These are phyloP conservation scores for Cairneyella variabilis DNA, from an alignment of 495 filamentous ascomycete genomes.

Conservation along the genomic window DNA sequence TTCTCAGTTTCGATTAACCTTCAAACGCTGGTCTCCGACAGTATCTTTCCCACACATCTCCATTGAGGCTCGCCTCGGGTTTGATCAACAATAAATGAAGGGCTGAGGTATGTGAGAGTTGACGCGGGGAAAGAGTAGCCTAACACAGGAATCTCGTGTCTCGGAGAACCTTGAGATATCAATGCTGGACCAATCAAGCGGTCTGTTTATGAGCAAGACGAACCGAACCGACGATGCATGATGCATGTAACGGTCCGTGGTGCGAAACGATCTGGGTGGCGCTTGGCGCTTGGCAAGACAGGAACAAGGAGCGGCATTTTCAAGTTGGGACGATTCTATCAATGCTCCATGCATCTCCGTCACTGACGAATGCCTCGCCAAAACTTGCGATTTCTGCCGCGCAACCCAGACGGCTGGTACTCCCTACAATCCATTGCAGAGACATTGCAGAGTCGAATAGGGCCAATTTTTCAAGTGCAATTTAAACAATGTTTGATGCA, in stretches of 20 bases:
- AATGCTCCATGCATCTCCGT: background rate
- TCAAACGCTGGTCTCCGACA: conserved; percentile 8
- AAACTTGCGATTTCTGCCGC: too few species aligned
- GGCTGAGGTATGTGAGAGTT: too few species aligned
- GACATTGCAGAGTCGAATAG: too few species aligned
- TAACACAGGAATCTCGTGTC: background rate
- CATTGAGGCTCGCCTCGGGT: background rate
- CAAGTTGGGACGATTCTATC: background rate
- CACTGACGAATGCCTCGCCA: background rate
- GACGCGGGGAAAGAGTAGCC: background rate
- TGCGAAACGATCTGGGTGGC: background rate
- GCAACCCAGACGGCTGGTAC: too few species aligned
- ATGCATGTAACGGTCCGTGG: background rate
- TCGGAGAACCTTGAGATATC: background rate
- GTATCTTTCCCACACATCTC: background rate
- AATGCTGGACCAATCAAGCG: background rate
- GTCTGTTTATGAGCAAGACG: too few species aligned
- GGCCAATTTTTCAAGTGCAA: too few species aligned
- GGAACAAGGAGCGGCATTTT: background rate
- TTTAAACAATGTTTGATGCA: too few species aligned
- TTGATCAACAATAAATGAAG: background rate
- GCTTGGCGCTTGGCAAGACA: background rate
- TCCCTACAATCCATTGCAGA: too few species aligned
- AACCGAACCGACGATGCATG: too few species aligned
- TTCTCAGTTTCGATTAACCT: background rate